Base-by-base conservation (phyloP, 2,329 filamentous ascomycete genomes). In the Tolypocladium tropicale region DNA sequence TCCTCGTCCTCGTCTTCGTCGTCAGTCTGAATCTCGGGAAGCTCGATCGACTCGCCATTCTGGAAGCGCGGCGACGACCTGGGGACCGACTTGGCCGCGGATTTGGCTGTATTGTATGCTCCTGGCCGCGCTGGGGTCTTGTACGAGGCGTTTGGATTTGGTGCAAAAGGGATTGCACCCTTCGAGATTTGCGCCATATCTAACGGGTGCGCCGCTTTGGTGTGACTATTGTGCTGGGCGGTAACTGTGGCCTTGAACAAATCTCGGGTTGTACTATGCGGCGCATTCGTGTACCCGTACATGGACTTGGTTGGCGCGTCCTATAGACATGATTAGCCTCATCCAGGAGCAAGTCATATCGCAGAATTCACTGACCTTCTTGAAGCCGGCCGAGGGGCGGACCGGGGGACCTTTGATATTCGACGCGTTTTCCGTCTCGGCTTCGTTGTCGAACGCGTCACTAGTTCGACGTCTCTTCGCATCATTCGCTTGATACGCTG, bases 1-100 rank as follows among this genome's bases (percentile, higher is more conserved):
- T 83, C 81, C 43, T 87, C 82, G 6, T 93, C 88, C 52, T 93
- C 88, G 57, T 95, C 90, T 65, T 96, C 92, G 33, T 90, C 91
- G 68, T 99, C 95, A 1, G 94, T 97, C 60, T 91, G 85, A 63
- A 99, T 97, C 63, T 99, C 94, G 0, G 94, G 93, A 3, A 99
- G 82, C 62, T 94, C 88, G 65, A 99, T 96, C 53, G 82, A 83
- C 57, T 99, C 94, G 58, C 92, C 90, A 63, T 90, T 93, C 59
- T 87, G 88, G 73, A 95, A 95, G 54, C 89, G 84, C 1, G 91
- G 91, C 1, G 91, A 95, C 33, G 88, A 86, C 61, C 83, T 80
- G 21, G 80, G 72, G 2, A 72, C 76, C n/a, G 80, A 78, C 64
- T 88, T 89, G 57, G 77, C 77, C 3, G 75, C 76, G 1, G 84